Evolutionary conservation across 306 rosid species (phyloP).

Genomic region (Cucumis hystrix): DNA sequence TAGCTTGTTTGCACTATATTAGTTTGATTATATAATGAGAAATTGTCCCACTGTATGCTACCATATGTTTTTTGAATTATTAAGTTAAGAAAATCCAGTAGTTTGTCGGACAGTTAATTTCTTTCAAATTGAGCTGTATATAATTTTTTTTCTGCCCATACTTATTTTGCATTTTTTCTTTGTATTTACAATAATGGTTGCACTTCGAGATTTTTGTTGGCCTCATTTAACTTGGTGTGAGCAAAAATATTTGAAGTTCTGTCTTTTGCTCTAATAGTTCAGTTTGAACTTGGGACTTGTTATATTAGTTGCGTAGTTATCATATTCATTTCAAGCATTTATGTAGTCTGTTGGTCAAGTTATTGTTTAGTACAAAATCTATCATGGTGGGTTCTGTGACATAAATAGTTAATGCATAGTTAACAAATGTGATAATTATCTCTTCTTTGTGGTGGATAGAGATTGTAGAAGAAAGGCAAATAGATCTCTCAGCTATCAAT

Average conservation of each 20-base stretch:
- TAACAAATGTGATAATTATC: background rate
- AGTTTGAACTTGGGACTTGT: background rate
- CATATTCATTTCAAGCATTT: background rate
- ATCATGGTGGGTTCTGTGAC: background rate
- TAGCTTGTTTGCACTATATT: background rate
- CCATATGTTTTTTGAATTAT: background rate
- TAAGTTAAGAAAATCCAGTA: background rate
- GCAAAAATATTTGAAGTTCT: background rate
- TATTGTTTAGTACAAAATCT: background rate
- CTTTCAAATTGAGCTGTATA: background rate
- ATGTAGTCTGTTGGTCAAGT: background rate
- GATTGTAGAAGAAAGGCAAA: background rate
- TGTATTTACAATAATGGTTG: background rate
- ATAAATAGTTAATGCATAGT: background rate
- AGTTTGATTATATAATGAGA: background rate
- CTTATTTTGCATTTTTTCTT: background rate
- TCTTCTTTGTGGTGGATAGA: background rate
- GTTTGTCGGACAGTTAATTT: background rate
- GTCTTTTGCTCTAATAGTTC: background rate
- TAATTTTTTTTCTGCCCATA: background rate
- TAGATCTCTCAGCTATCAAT: background rate
- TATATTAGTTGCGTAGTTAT: background rate
- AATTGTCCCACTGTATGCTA: background rate
- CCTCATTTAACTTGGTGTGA: background rate
- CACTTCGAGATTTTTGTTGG: background rate